Percentiles rank a stretch among this genome's conserved stretches.
phyloP scores from a whole-genome alignment of 441 rosid species.

The Jatropha multifida region DNA sequence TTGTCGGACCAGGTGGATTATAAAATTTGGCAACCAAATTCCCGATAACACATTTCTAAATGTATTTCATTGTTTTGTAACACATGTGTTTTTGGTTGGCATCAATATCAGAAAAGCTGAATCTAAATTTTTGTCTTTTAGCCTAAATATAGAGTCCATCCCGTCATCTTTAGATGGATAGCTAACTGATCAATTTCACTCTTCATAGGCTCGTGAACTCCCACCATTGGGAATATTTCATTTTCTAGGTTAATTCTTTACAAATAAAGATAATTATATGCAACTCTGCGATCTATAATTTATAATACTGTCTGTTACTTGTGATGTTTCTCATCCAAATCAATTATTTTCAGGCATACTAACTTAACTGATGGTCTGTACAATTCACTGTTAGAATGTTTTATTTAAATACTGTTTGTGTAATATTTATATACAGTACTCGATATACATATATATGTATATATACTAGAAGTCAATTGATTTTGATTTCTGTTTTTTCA shows the following conservation, averaged over 20 bases:
- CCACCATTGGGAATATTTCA: neutral
- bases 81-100: slow-evolving; percentile 44
- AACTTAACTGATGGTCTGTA: too few relatives aligned
- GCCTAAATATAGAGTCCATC: slow-evolving; percentile 32
- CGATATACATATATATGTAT: neutral
- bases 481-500: neutral
- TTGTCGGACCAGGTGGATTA: slow-evolving; percentile 37
- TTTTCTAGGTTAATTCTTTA: neutral
- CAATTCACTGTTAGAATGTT: neutral
- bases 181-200: slow-evolving; percentile 15
- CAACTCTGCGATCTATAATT: neutral
- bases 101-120: slow-evolving; percentile 41
- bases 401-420: too few relatives aligned
- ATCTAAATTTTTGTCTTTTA: slow-evolving; percentile 45
- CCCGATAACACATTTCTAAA: slow-evolving; percentile 11
- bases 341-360: too few relatives aligned
- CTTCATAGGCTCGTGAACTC: slow-evolving; percentile 23
- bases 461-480: neutral
- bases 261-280: neutral
- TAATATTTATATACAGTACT: too few relatives aligned
- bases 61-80: slow-evolving; percentile 13
- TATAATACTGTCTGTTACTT: too few relatives aligned
- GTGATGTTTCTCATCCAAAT: too few relatives aligned
- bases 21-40: slow-evolving; percentile 15
- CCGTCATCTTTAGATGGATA: slow-evolving; percentile 26